Evolutionary conservation across 176 grass and related monocot genomes (phyloP), one percentile per base, ranked within the genome.

Genomic region (Oryza meridionalis): DNA sequence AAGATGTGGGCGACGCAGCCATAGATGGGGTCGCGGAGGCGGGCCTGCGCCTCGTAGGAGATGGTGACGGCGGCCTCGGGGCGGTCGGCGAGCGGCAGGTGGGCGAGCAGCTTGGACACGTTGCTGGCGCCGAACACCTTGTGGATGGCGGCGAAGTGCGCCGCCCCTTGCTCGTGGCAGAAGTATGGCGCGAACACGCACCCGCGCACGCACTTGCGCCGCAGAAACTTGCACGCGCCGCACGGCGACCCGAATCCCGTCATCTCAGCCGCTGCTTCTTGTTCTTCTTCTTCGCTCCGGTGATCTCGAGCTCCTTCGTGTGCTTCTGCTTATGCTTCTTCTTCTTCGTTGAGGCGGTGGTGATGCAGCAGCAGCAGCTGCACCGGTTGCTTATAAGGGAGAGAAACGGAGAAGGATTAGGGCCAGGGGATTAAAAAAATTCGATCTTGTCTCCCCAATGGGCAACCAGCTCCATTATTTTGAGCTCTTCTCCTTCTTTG

Each of bases 71-170:
- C 93, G 31, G 96, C 96, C 93, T 98, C 96, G 19, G 96, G 76
- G 65, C 96, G 96, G 76, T 98, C 92, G 37, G 89, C 68, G 42
- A 92, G 68, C 0, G 96, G 91, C 9, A 98, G 89, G 77, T 95
- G 96, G 27, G 90, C 92, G 62, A 98, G 93, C 32, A 97, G 85
- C 88, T 97, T 97, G 25, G 95, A 97, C 74, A 93, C 92, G 76
- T 97, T 97, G 80, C 95, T 97, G 46, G 95, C 95, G 49, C 95
- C 95, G 65, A 97, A 97, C 40, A 97, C 95, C 90, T 94, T 97
- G 81, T 97, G 95, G 83, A 98, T 93, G 73, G 96, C 93, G 69
- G 96, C 90, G 81, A 98, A 98, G 89, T 95, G 93, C 37, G 82
- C 83, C 24, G 93, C 85, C n/a, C 92, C 96, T 78, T 98, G 96